Conservation (phyloP, 768 basidiomycete genomes). For the Lactarius tabidus region DNA sequence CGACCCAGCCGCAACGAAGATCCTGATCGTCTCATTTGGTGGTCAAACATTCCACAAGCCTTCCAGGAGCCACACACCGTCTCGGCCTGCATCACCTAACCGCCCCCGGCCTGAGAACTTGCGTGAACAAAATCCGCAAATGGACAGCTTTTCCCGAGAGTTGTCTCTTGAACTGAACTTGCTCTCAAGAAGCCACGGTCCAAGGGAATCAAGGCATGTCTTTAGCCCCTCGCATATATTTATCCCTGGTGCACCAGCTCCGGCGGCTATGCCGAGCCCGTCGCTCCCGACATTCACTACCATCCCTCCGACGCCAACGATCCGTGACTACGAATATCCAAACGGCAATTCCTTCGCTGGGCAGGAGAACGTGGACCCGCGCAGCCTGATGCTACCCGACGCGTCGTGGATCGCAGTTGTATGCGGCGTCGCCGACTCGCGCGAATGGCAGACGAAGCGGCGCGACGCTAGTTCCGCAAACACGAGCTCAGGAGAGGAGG, state of each 20-base stretch:
- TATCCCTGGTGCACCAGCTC: slow-evolving; percentile 39
- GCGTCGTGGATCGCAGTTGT: slow-evolving; percentile 75
- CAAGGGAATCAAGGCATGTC: slow-evolving; percentile 33
- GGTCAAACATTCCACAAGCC: slow-evolving; percentile 68
- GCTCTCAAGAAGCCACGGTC: neutral
- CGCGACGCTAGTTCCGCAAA: slow-evolving; percentile 24
- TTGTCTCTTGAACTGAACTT: slow-evolving; percentile 18
- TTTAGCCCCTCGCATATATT: slow-evolving; percentile 44
- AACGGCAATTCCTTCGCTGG: slow-evolving; percentile 19
- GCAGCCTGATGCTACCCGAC: slow-evolving; percentile 52
- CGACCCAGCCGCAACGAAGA: slow-evolving; percentile 46
- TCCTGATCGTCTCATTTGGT: slow-evolving; percentile 77
- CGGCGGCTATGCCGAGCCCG: slow-evolving; percentile 21
- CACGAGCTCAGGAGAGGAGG: slow-evolving; percentile 29
- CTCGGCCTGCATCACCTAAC: slow-evolving; percentile 16
- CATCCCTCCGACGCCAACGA: slow-evolving; percentile 28
- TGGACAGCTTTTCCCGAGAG: neutral
- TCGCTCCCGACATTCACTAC: slow-evolving; percentile 30
- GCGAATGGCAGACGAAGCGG: slow-evolving; percentile 41
- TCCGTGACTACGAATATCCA: slow-evolving; percentile 25
- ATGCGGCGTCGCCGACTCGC: slow-evolving; percentile 63
- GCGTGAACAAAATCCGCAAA: neutral
- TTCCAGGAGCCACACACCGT: slow-evolving; percentile 35
- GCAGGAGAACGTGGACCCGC: slow-evolving; percentile 29
- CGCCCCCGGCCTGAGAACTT: neutral